Base-by-base conservation (phyloP, 768 basidiomycete species). In the Leccinum ochraceum region DNA sequence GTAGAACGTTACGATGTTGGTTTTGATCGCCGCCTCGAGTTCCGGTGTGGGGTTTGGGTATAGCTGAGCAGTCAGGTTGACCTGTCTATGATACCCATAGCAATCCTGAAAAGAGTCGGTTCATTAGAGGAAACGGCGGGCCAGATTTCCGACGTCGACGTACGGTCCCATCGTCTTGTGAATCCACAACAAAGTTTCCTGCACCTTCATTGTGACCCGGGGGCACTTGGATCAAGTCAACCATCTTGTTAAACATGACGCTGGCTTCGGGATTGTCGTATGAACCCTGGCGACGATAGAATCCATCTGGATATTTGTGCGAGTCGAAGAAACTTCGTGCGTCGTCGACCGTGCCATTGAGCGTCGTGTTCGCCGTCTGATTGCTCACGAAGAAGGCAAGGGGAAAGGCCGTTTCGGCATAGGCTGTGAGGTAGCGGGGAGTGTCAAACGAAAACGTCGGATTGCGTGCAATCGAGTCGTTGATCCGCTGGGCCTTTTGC, bases 381-480 rank as follows among this genome's bases (percentile, higher is more conserved):
- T 69, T 65, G 57, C 60, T 70, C 42, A 61, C 63, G 48, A 71
- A 69, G 37, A 71, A 71, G 11, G 62, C 67, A 17, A 69, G 58
- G 1, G 69, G 69, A 26, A 69, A 71, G 1, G 63, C 61, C 1
- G 63, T 60, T 57, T 70, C 69, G 4, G 61, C 63, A 13, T 69
- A 69, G 20, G 63, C 69, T 0, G 69, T 64, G 0, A 69, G 48
- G 53, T 9, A 71, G 3, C 69, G 62, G 0, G 67, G 67, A 8
- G 61, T 64, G 2, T 63, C 62, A 14, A 71, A 67, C 56, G 37
- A 61, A 24, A 70, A 70, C 0, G 63, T 67, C 1, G 69, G 69
- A 28, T 70, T 70, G 32, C 59, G 59, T 17, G 69, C 69, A 17
- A 70, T 71, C 26, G 69, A 70, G 53, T 71, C 63, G 24, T 69